Conservation (phyloP, 129 eudicot genomes). For the carrot (Daucus carota) region DH1_v3.0 NC_030382.2:11693501-11694000, state of each 20-base stretch:
- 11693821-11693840: neutral
- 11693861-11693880: neutral
- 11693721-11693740: neutral
- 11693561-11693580: too few species aligned
- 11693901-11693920: too few species aligned
- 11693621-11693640: neutral
- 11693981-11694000: too few species aligned
- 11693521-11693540: too few species aligned
- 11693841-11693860: neutral
- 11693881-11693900: neutral
- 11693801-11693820: accelerated
- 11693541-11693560: too few species aligned
- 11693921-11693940: too few species aligned
- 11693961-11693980: too few species aligned
- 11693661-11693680: accelerated
- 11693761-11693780: neutral
- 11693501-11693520: too few species aligned
- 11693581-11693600: accelerated
- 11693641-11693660: neutral
- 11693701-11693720: neutral
- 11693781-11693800: neutral
- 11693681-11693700: neutral
- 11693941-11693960: too few species aligned
- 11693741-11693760: accelerated
- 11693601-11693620: neutral